phyloP scores from a whole-genome alignment of 257 asterid species.

The Craterostigma plantagineum region DNA sequence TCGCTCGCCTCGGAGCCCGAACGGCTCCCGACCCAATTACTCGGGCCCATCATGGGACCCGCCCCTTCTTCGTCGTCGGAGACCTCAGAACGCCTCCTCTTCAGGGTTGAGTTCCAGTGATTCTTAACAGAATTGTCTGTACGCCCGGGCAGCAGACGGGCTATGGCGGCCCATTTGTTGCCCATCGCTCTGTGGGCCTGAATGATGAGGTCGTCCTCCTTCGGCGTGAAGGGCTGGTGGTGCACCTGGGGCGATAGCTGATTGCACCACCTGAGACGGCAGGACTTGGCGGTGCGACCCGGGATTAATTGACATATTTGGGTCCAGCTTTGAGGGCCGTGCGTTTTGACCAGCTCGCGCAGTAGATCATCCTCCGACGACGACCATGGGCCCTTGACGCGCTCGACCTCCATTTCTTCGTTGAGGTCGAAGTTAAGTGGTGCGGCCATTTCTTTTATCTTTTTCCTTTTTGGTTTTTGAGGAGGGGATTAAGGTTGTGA shows the following conservation, averaged over 20 bases:
- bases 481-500: too few relatives aligned
- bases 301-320: conserved; percentile 65
- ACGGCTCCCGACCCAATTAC: too few relatives aligned
- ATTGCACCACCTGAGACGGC: conserved; percentile 92
- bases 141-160: conserved; percentile 75
- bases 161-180: conserved; percentile 93
- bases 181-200: conserved; percentile 81
- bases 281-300: conserved; percentile 82
- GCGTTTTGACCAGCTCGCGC: conserved; percentile 57
- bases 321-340: conserved; percentile 91
- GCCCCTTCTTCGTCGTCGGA: conserved; percentile 15
- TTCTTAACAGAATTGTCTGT: conserved; percentile 94
- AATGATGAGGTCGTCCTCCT: conserved; percentile 67
- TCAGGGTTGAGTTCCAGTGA: conserved; percentile 89
- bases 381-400: conserved; percentile 95
- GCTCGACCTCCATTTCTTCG: conserved; percentile 37
- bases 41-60: background rate
- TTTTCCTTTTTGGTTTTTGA: too few relatives aligned
- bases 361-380: conserved; percentile 72
- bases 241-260: conserved; percentile 92
- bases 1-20: too few relatives aligned
- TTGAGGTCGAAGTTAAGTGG: conserved; percentile 2
- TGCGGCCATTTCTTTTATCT: conserved; percentile 9
- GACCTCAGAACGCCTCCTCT: conserved; percentile 43
- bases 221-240: conserved; percentile 71